Evolutionary conservation across 495 filamentous ascomycete genomes (phyloP).

Genomic region (Aspergillus biplanus): DNA sequence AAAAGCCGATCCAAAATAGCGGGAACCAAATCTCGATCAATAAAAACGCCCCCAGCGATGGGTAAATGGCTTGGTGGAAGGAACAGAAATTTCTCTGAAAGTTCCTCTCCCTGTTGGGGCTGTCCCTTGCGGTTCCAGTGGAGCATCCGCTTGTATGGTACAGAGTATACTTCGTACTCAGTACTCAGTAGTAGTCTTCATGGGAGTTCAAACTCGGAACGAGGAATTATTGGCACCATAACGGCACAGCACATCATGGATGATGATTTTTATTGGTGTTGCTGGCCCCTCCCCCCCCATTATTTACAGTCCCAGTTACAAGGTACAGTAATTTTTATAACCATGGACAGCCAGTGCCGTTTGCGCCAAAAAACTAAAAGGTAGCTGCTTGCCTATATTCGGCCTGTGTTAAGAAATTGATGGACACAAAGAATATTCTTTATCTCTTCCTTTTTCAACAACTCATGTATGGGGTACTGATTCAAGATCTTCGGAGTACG

Average conservation of each 20-base stretch:
- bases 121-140: slow-evolving; percentile 25
- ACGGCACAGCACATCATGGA: slow-evolving; percentile 27
- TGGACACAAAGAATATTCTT: slow-evolving; percentile 5
- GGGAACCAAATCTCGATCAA: slow-evolving; percentile 24
- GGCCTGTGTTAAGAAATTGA: neutral
- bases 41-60: slow-evolving; percentile 18
- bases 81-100: slow-evolving; percentile 13
- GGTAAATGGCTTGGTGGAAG: slow-evolving; percentile 13
- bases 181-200: neutral
- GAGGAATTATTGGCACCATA: slow-evolving; percentile 18
- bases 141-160: neutral
- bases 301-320: neutral
- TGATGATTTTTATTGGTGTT: slow-evolving; percentile 19
- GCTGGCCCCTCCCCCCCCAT: neutral
- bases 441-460: neutral
- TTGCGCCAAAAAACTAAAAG: neutral
- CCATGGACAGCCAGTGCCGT: neutral
- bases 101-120: slow-evolving; percentile 2
- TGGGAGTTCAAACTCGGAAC: neutral
- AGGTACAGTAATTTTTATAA: neutral
- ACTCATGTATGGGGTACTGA: neutral
- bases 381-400: neutral
- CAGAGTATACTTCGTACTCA: no score
- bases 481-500: slow-evolving; percentile 7
- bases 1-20: slow-evolving; percentile 23